A percentile compares a stretch with the other conserved stretches of the same genome.
Evolutionary conservation across 306 rosid species (phyloP).

Genomic region (Prosopis cineraria): DNA sequence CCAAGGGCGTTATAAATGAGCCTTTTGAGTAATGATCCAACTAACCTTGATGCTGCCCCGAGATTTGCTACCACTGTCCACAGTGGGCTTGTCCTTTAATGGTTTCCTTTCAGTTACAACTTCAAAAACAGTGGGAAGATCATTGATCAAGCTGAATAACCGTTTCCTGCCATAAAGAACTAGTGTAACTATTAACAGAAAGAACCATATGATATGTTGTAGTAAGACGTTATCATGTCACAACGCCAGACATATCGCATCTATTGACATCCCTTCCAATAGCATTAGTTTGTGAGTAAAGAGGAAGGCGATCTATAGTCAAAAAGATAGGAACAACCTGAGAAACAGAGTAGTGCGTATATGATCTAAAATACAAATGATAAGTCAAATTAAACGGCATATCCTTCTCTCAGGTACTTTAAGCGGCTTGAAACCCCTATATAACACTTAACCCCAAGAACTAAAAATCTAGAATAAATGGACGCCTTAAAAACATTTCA

Average conservation of each 20-base stretch:
- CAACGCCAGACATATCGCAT: not conserved
- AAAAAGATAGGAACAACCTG: not conserved
- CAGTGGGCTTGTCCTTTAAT: slow-evolving; percentile 76
- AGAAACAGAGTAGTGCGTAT: not conserved
- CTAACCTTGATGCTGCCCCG: slow-evolving; percentile 83
- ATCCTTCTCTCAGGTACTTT: not conserved
- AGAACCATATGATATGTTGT: slow-evolving; percentile 22
- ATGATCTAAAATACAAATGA: not conserved
- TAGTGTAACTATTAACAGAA: slow-evolving; percentile 24
- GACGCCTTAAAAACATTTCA: not conserved
- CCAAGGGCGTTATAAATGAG: not conserved
- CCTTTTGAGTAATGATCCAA: not conserved
- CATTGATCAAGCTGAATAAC: slow-evolving; percentile 92
- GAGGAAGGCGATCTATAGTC: not conserved
- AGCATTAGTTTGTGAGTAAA: slow-evolving; percentile 15
- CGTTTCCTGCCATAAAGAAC: slow-evolving; percentile 71
- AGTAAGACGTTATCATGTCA: slow-evolving; percentile 11
- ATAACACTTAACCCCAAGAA: not conserved
- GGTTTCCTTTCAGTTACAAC: slow-evolving; percentile 93
- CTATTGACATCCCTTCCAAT: slow-evolving; percentile 4
- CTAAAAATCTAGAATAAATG: not conserved
- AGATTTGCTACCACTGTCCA: slow-evolving; percentile 90
- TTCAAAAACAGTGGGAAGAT: slow-evolving; percentile 95
- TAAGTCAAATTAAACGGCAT: not conserved
- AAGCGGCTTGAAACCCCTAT: not conserved